Evolutionary conservation across 805 yeast species (phyloP).

Genomic region (Candida qinlingensis): DNA sequence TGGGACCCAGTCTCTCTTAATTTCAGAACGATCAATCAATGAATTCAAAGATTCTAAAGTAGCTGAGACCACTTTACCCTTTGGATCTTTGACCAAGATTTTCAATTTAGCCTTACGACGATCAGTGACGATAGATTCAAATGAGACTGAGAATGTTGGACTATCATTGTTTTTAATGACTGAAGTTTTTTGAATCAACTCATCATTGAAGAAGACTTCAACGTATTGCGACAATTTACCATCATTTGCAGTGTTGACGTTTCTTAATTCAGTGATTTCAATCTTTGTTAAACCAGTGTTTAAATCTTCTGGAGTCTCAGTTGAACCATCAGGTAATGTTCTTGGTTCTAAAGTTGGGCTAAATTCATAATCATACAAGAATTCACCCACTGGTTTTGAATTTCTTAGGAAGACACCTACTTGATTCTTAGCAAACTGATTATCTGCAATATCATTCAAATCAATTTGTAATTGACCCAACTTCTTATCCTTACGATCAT

Average conservation of each 20-base stretch:
- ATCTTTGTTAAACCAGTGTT: conserved; percentile 87
- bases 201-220: conserved; percentile 64
- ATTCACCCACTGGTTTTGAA: conserved; percentile 75
- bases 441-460: conserved; percentile 56
- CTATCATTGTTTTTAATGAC: conserved; percentile 53
- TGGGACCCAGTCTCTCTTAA: conserved; percentile 74
- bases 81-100: conserved; percentile 58
- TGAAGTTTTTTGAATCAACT: conserved; percentile 51
- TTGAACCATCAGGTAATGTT: conserved; percentile 71
- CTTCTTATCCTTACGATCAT: conserved; percentile 68
- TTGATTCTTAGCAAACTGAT: conserved; percentile 43
- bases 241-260: conserved; percentile 25
- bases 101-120: conserved; percentile 67
- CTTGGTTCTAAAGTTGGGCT: conserved; percentile 64
- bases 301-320: conserved; percentile 82
- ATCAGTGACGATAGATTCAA: conserved; percentile 67
- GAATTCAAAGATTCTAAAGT: conserved; percentile 54
- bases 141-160: conserved; percentile 60
- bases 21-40: conserved; percentile 66
- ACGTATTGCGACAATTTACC: conserved; percentile 60
- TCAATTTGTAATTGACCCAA: conserved; percentile 76
- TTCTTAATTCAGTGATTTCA: conserved; percentile 60
- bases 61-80: conserved; percentile 54
- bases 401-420: conserved; percentile 65
- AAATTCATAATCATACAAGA: conserved; percentile 65